Conservation (phyloP, 768 basidiomycete species). For the Chalciporus piperatus region DNA sequence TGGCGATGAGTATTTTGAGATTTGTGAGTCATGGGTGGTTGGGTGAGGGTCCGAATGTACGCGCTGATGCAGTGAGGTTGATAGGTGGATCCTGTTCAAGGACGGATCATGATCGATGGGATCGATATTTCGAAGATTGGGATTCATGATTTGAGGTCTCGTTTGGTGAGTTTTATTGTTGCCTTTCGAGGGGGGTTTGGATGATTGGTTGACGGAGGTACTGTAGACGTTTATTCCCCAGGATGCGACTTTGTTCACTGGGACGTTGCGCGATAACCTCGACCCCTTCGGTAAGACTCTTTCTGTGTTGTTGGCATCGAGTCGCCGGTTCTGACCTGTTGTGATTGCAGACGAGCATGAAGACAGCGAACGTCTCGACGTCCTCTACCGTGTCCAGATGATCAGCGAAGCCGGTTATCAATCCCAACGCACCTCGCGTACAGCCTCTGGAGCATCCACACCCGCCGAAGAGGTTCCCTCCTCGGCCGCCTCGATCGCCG, state of each 20-base stretch:
- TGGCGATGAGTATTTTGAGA: constrained; percentile 83
- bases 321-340: neutral
- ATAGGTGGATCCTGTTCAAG: constrained; percentile 71
- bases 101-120: constrained; percentile 80
- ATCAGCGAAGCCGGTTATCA: constrained; percentile 47
- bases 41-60: neutral
- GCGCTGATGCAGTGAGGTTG: neutral
- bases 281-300: constrained; percentile 59
- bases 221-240: constrained; percentile 74
- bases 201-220: neutral
- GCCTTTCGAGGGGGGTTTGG: constrained; percentile 3
- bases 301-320: neutral
- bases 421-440: constrained; percentile 51
- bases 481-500: constrained; percentile 37
- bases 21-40: constrained; percentile 50
- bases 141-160: constrained; percentile 76
- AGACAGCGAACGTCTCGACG: constrained; percentile 78
- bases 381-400: constrained; percentile 79
- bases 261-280: constrained; percentile 71
- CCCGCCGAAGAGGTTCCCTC: constrained; percentile 40
- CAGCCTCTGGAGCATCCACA: constrained; percentile 45
- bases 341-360: constrained; percentile 59
- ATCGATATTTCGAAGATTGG: constrained; percentile 87
- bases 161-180: constrained; percentile 46
- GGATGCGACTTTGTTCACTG: constrained; percentile 77